phyloP scores from a whole-genome alignment of 306 rosid species.

The Castanospermum australe region DNA sequence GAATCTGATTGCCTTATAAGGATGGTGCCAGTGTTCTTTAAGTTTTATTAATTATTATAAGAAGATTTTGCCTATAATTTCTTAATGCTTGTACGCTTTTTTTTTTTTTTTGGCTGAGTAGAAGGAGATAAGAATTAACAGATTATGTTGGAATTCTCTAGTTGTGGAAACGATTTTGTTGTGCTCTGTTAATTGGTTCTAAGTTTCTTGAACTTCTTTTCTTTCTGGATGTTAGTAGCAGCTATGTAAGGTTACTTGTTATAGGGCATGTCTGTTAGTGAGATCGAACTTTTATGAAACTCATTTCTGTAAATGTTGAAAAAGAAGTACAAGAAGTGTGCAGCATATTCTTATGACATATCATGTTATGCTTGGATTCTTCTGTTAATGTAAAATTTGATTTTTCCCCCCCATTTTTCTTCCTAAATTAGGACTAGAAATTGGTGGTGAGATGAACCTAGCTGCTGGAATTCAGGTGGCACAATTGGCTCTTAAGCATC shows the following conservation, averaged over 20 bases:
- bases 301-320: not conserved
- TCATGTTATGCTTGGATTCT: not conserved
- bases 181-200: not conserved
- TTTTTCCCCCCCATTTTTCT: not conserved
- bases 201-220: not conserved
- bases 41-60: not conserved
- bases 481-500: slow-evolving; percentile 95
- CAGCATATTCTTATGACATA: not conserved
- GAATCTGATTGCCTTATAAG: not conserved
- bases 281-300: not conserved
- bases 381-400: slow-evolving; percentile 15
- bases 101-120: not conserved
- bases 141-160: not conserved
- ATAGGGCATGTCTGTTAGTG: not conserved
- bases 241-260: not conserved
- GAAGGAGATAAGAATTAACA: not conserved
- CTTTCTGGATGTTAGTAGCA: slow-evolving; percentile 12
- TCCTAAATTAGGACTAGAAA: slow-evolving; percentile 67
- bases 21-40: not conserved
- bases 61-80: not conserved
- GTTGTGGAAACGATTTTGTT: not conserved
- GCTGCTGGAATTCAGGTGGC: slow-evolving; percentile 98
- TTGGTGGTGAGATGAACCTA: slow-evolving; percentile 93
- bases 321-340: slow-evolving; percentile 1
- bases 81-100: not conserved